These are phyloP conservation scores for Phragmites australis DNA, from an alignment of 176 grass and related monocot species.

Conservation along the genomic window DNA sequence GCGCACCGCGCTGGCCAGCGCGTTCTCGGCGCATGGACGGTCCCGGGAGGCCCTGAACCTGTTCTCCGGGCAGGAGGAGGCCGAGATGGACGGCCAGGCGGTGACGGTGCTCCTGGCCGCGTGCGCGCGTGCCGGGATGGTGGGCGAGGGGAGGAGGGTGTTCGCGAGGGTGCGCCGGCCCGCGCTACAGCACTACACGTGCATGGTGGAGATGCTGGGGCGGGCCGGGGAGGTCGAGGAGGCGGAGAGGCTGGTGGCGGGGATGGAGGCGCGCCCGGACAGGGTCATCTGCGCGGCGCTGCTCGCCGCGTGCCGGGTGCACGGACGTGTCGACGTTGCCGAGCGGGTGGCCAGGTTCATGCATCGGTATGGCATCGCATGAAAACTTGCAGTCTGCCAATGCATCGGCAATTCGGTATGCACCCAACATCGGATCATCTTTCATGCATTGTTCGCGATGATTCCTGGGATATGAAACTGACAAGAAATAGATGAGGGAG, in stretches of 20 bases:
- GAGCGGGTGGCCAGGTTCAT: slow-evolving; percentile 45
- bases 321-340: slow-evolving; percentile 59
- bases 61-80: slow-evolving; percentile 3
- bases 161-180: slow-evolving; percentile 45
- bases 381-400: neutral
- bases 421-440: neutral
- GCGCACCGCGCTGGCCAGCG: slow-evolving; percentile 48
- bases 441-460: neutral
- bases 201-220: slow-evolving; percentile 69
- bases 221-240: slow-evolving; percentile 52
- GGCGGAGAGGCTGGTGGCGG: slow-evolving; percentile 52
- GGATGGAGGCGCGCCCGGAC: slow-evolving; percentile 52
- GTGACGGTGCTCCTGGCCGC: slow-evolving; percentile 54
- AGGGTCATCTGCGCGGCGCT: slow-evolving; percentile 51
- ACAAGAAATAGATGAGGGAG: neutral
- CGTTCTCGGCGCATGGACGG: slow-evolving; percentile 50
- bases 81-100: slow-evolving; percentile 31
- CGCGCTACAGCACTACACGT: slow-evolving; percentile 65
- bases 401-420: neutral
- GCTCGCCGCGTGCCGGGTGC: slow-evolving; percentile 40
- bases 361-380: slow-evolving; percentile 8
- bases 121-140: slow-evolving; percentile 53
- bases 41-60: slow-evolving; percentile 30
- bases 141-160: slow-evolving; percentile 41
- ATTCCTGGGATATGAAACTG: neutral